A percentile compares a stretch with the other conserved stretches of the same genome.
Conservation (phyloP, 108 stramenopile species). For the Ochromonas danica region DNA sequence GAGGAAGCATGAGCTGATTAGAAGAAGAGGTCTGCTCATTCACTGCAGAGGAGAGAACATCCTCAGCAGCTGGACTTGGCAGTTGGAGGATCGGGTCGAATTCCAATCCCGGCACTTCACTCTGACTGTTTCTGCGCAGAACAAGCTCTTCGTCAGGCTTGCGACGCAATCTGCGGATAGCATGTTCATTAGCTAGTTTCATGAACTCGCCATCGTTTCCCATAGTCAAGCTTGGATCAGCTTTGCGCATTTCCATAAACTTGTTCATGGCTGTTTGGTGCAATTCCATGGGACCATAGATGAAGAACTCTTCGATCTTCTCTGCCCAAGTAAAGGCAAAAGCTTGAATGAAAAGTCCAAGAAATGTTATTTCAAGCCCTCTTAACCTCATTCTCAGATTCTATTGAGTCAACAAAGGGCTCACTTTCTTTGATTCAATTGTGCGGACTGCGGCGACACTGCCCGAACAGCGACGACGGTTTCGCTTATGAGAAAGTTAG, state of each 20-base stretch:
- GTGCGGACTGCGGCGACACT: too few species aligned
- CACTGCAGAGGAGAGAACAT: not conserved
- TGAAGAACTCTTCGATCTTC: constrained; percentile 2
- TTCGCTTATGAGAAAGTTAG: too few species aligned
- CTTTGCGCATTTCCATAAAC: constrained; percentile 24
- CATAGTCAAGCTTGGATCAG: not conserved
- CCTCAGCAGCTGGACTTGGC: not conserved
- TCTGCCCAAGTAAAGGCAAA: not conserved
- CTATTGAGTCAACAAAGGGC: too few species aligned
- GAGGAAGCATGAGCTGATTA: not conserved
- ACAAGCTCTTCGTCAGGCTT: constrained; percentile 12
- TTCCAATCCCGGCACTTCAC: not conserved
- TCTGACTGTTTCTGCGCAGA: not conserved
- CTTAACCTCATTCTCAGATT: too few species aligned
- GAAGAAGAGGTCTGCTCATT: not conserved
- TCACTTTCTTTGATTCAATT: too few species aligned
- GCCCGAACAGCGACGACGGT: too few species aligned
- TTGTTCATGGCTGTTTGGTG: constrained; percentile 13
- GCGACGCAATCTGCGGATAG: not conserved
- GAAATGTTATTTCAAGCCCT: too few species aligned
- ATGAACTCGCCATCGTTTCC: constrained; percentile 20
- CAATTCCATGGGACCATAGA: constrained; percentile 11
- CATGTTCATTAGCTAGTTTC: not conserved
- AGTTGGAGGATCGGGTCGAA: not conserved
- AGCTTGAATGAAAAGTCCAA: not conserved